Evolutionary conservation across 441 rosid genomes (phyloP).

Genomic region (Erodium trifolium): DNA sequence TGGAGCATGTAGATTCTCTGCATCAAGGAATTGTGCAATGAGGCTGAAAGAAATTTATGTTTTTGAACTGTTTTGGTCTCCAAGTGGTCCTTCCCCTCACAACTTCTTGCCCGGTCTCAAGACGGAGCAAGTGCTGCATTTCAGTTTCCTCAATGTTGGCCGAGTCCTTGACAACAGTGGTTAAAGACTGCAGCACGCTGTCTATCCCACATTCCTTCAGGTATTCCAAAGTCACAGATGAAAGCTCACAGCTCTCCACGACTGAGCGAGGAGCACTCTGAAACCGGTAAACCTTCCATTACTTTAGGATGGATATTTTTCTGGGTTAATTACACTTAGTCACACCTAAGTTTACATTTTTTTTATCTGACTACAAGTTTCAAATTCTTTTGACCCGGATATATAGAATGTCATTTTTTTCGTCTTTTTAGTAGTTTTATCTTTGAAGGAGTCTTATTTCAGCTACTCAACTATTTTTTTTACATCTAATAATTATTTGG

Average conservation of each 20-base stretch:
- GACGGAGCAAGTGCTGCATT: background rate
- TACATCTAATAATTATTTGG: too few relatives aligned
- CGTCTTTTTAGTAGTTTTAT: too few relatives aligned
- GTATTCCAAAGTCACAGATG: conserved; percentile 24
- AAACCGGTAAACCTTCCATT: background rate
- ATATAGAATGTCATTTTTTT: too few relatives aligned
- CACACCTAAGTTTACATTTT: too few relatives aligned
- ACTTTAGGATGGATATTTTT: background rate
- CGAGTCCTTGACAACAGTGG: background rate
- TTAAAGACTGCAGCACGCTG: conserved; percentile 22
- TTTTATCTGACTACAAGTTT: too few relatives aligned
- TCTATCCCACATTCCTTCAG: conserved; percentile 27
- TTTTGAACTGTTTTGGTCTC: background rate
- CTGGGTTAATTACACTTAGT: too few relatives aligned
- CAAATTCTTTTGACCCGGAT: too few relatives aligned
- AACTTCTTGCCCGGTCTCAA: background rate
- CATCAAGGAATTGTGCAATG: background rate
- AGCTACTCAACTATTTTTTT: too few relatives aligned
- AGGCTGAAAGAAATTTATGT: background rate
- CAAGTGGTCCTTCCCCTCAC: background rate
- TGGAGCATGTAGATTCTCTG: background rate
- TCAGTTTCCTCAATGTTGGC: background rate
- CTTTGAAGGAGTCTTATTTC: too few relatives aligned
- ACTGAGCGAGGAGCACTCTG: conserved; percentile 29
- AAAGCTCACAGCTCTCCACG: conserved; percentile 23